phyloP scores from a whole-genome alignment of 257 asterid genomes.

The Solanum tarijense region DNA sequence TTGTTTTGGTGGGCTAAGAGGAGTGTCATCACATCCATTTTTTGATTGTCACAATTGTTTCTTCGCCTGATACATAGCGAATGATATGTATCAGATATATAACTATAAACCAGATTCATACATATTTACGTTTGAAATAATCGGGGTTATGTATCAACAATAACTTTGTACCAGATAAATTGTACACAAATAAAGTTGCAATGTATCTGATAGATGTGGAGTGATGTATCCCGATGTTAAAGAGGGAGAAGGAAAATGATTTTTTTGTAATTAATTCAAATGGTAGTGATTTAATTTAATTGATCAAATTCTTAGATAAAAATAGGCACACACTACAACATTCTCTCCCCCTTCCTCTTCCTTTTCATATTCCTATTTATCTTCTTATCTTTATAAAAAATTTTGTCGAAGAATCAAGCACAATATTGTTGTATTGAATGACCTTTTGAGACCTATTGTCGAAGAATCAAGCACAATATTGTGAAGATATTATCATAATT shows the following conservation, averaged over 20 bases:
- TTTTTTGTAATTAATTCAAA: too few species aligned
- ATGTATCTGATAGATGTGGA: neutral
- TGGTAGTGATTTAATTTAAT: neutral
- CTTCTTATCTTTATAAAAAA: neutral
- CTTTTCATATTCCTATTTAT: neutral
- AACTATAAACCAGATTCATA: neutral
- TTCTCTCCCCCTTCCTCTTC: neutral
- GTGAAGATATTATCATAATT: neutral
- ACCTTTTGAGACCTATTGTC: neutral
- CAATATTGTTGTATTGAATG: neutral
- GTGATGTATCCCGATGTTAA: neutral
- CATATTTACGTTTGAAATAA: neutral
- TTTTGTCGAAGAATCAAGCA: neutral
- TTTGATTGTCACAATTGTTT: too few species aligned
- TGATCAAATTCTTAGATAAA: neutral
- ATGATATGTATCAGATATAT: neutral
- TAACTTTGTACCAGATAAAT: neutral
- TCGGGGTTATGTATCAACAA: neutral
- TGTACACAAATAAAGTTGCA: too few species aligned
- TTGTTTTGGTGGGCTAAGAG: neutral
- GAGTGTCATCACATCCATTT: neutral
- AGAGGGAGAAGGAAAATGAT: neutral
- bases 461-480: neutral
- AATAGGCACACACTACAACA: neutral
- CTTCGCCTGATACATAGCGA: neutral